These are phyloP conservation scores for Didymella sp. DNA, from an alignment of 2,329 filamentous ascomycete species.

Conservation along the genomic window DNA sequence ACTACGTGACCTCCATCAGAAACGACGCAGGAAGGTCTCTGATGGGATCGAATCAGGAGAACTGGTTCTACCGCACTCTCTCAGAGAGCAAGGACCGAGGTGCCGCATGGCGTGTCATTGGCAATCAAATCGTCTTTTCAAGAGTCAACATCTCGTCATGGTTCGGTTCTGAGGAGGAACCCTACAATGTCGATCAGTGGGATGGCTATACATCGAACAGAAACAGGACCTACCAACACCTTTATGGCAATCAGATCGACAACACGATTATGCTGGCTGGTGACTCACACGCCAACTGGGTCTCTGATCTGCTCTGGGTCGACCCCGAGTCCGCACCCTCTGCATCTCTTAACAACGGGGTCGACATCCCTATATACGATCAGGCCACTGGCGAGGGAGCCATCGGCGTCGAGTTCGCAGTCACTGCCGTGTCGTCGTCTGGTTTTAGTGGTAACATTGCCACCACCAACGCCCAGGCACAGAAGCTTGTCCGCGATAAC, in stretches of 20 bases:
- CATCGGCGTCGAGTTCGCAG: slow-evolving; percentile 61
- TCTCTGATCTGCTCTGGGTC: slow-evolving; percentile 50
- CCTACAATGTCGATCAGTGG: slow-evolving; percentile 57
- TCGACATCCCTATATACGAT: slow-evolving; percentile 40
- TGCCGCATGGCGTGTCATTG: slow-evolving; percentile 72
- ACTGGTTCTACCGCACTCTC: slow-evolving; percentile 58
- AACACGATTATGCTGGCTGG: slow-evolving; percentile 76
- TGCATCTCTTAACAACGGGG: slow-evolving; percentile 22
- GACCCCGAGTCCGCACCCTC: slow-evolving; percentile 30
- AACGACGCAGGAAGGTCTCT: slow-evolving; percentile 70
- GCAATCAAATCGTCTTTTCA: slow-evolving; percentile 64
- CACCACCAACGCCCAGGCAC: slow-evolving; percentile 53
- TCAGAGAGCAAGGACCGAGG: slow-evolving; percentile 63
- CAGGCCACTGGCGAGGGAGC: slow-evolving; percentile 43
- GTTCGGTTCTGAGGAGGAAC: slow-evolving; percentile 12
- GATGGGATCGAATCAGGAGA: slow-evolving; percentile 74
- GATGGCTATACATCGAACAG: slow-evolving; percentile 70
- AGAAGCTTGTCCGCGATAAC: slow-evolving; percentile 54
- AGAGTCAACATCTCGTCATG: slow-evolving; percentile 24
- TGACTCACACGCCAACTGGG: slow-evolving; percentile 70
- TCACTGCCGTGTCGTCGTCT: slow-evolving; percentile 54
- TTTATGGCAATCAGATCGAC: slow-evolving; percentile 69
- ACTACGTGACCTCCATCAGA: slow-evolving; percentile 65
- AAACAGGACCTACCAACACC: slow-evolving; percentile 70
- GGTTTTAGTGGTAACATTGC: slow-evolving; percentile 59